Percentiles rank a stretch among this genome's conserved stretches.
Evolutionary conservation across 371 early-diverging fungal genomes (phyloP).

Genomic region (Haplosporangium sp.): DNA sequence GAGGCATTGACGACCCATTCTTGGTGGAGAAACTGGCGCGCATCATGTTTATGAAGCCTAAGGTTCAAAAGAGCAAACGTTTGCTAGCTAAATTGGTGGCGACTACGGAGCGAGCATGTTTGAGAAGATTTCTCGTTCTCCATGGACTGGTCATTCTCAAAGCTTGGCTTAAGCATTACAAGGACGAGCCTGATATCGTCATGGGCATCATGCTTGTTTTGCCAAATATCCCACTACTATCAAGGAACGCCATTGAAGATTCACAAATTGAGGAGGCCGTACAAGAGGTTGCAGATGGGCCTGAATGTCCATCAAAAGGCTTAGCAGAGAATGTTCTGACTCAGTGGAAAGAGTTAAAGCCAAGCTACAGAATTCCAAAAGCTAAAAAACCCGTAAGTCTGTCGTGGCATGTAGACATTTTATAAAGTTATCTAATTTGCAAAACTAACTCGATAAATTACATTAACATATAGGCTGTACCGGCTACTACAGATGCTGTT

Average conservation of each 20-base stretch:
- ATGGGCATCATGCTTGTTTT: conserved; percentile 68
- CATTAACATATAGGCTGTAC: conserved; percentile 3
- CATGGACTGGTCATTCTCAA: conserved; percentile 66
- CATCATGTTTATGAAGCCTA: conserved; percentile 56
- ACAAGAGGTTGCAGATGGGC: conserved; percentile 57
- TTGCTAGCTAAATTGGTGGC: conserved; percentile 55
- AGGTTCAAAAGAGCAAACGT: conserved; percentile 54
- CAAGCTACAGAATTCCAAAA: conserved; percentile 74
- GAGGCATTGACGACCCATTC: conserved; percentile 58
- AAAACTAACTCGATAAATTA: background rate
- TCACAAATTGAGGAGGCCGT: conserved; percentile 66
- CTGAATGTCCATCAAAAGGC: conserved; percentile 56
- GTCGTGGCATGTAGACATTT: background rate
- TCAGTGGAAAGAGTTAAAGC: conserved; percentile 66
- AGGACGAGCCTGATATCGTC: conserved; percentile 57
- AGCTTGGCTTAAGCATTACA: conserved; percentile 64
- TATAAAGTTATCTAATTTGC: background rate
- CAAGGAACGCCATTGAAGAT: conserved; percentile 79
- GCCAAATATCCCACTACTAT: conserved; percentile 71
- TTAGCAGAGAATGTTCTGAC: conserved; percentile 57
- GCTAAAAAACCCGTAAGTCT: conserved; percentile 45
- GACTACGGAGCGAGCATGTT: conserved; percentile 60
- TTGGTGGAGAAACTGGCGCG: conserved; percentile 70
- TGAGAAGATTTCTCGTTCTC: conserved; percentile 65
- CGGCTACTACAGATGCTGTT: conserved; percentile 17